Evolutionary conservation across 2,329 filamentous ascomycete genomes (phyloP).

Genomic region (Escovopsis sp.): DNA sequence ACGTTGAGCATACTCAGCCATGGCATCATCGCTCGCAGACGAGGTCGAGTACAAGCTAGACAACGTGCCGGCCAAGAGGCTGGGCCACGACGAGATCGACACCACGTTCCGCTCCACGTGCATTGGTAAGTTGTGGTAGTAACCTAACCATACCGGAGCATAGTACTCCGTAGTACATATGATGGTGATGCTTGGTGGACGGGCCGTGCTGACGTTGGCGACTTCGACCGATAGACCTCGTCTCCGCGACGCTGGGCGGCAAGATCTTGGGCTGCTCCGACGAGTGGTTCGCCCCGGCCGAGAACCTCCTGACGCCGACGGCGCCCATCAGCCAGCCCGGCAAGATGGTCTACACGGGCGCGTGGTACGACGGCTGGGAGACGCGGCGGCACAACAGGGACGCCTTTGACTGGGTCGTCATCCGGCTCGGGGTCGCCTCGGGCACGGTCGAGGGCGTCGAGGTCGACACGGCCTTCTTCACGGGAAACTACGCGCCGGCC

Average conservation of each 20-base stretch:
- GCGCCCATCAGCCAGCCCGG: slow-evolving; percentile 47
- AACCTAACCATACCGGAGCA: too few relatives aligned
- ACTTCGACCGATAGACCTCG: slow-evolving; percentile 31
- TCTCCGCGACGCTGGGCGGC: slow-evolving; percentile 46
- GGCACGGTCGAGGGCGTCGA: slow-evolving; percentile 62
- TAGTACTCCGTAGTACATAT: too few relatives aligned
- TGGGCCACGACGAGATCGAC: slow-evolving; percentile 43
- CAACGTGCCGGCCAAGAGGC: slow-evolving; percentile 30
- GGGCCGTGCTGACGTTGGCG: not conserved
- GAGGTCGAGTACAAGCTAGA: slow-evolving; percentile 42
- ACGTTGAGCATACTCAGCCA: slow-evolving; percentile 7
- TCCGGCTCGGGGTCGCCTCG: slow-evolving; percentile 52
- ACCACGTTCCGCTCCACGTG: slow-evolving; percentile 44
- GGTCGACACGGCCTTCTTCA: slow-evolving; percentile 70
- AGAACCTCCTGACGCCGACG: slow-evolving; percentile 49
- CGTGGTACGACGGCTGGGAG: slow-evolving; percentile 61
- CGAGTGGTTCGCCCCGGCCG: slow-evolving; percentile 53
- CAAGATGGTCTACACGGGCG: slow-evolving; percentile 54
- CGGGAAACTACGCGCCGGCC: slow-evolving; percentile 67
- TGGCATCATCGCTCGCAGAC: slow-evolving; percentile 23
- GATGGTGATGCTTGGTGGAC: too few relatives aligned
- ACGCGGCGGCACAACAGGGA: slow-evolving; percentile 50
- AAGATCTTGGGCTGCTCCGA: slow-evolving; percentile 52
- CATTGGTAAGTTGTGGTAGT: slow-evolving; percentile 34
- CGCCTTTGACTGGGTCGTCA: slow-evolving; percentile 52